These are phyloP conservation scores for Penicillium sclerotigenum DNA, from an alignment of 2,329 filamentous ascomycete species.

Conservation along the genomic window DNA sequence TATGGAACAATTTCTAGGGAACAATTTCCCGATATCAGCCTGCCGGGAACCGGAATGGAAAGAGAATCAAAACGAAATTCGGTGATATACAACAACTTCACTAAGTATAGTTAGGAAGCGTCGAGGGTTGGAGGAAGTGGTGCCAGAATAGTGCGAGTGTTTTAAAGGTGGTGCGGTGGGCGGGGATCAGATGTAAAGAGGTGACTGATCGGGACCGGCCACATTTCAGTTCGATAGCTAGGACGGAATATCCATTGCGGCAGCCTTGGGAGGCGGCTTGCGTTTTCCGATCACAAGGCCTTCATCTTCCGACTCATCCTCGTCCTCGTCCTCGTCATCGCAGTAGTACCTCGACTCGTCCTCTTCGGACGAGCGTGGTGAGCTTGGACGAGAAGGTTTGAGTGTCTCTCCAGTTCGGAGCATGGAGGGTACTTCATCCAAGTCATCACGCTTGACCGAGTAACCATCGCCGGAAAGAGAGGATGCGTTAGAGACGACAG, in stretches of 20 bases:
- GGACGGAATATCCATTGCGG: constrained; percentile 14
- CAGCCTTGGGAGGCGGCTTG: constrained; percentile 25
- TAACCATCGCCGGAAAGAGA: constrained; percentile 44
- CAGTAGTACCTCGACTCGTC: constrained; percentile 42
- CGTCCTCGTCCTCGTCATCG: constrained; percentile 43
- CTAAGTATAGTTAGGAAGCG: constrained; percentile 8
- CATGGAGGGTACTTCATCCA: constrained; percentile 37
- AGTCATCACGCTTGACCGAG: constrained; percentile 25
- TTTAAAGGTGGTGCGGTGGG: neutral
- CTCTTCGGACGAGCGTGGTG: constrained; percentile 31
- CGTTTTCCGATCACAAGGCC: constrained; percentile 41
- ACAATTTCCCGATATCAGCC: constrained; percentile 15
- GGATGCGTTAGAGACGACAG: constrained; percentile 45
- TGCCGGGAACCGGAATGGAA: constrained; percentile 1
- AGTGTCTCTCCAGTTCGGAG: constrained; percentile 45
- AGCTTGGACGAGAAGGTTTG: constrained; percentile 28
- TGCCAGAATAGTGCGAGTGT: neutral
- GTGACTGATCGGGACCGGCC: constrained; percentile 6
- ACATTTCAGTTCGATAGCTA: constrained; percentile 3
- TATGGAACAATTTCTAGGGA: constrained; percentile 22
- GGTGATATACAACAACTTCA: constrained; percentile 21
- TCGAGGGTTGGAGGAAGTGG: constrained; percentile 7
- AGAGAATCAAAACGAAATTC: constrained; percentile 3
- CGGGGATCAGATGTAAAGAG: neutral
- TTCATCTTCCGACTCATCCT: constrained; percentile 45